phyloP scores from a whole-genome alignment of 257 asterid species.

The Avicennia marina region DNA sequence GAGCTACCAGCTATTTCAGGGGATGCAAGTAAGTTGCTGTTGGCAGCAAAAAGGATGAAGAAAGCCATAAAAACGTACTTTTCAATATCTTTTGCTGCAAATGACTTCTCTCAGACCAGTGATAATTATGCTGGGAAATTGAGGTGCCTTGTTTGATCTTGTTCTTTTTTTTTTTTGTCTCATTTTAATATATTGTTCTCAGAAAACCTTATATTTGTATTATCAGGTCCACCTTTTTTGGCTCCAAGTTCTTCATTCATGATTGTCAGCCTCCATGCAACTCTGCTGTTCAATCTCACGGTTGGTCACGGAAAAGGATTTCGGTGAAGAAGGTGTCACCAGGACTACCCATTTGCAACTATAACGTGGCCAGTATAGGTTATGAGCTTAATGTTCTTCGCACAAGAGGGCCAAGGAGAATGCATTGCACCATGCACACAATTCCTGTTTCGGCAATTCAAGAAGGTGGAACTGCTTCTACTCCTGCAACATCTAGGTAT shows the following conservation, averaged over 20 bases:
- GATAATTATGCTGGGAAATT: slow-evolving; percentile 49
- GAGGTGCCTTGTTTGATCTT: slow-evolving; percentile 26
- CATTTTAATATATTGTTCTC: not conserved
- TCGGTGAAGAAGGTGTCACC: slow-evolving; percentile 41
- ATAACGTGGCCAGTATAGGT: slow-evolving; percentile 46
- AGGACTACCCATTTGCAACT: slow-evolving; percentile 36
- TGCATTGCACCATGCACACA: slow-evolving; percentile 51
- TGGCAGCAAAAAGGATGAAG: slow-evolving; percentile 60
- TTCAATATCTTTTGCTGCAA: slow-evolving; percentile 42
- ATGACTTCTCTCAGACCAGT: slow-evolving; percentile 52
- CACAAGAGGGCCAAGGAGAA: slow-evolving; percentile 69
- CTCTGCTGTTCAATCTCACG: slow-evolving; percentile 19
- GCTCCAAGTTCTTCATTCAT: slow-evolving; percentile 52
- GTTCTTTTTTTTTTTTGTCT: not conserved
- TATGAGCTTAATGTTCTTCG: slow-evolving; percentile 69
- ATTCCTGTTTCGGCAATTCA: slow-evolving; percentile 37
- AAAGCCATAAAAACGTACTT: slow-evolving; percentile 49
- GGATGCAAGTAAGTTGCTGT: slow-evolving; percentile 46
- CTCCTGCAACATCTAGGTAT: slow-evolving; percentile 29
- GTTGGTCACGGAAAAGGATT: slow-evolving; percentile 33
- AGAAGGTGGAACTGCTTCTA: slow-evolving; percentile 39
- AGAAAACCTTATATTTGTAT: not conserved
- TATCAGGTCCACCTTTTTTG: slow-evolving; percentile 61
- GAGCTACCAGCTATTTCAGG: slow-evolving; percentile 51
- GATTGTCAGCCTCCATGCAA: slow-evolving; percentile 43